These are phyloP conservation scores for Sparassis latifolia DNA, from an alignment of 1,284 basidiomycete species.

Conservation along the genomic window DNA sequence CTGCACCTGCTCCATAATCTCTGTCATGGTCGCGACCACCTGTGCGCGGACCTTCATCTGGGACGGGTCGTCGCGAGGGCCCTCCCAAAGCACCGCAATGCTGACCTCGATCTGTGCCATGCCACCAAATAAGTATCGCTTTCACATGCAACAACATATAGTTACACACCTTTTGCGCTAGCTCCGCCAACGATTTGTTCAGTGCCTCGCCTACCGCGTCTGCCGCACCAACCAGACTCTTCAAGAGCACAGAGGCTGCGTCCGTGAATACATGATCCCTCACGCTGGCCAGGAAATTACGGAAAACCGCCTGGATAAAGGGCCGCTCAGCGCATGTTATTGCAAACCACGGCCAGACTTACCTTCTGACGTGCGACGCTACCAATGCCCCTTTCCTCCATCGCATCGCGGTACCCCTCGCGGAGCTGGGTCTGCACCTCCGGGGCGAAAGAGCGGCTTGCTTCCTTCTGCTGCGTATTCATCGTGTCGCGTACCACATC, in stretches of 20 bases:
- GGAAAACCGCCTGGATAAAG: constrained; percentile 39
- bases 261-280: constrained; percentile 49
- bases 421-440: constrained; percentile 45
- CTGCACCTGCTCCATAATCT: constrained; percentile 36
- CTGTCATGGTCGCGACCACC: constrained; percentile 31
- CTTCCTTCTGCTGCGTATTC: constrained; percentile 49
- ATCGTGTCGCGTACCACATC: constrained; percentile 44
- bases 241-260: constrained; percentile 45
- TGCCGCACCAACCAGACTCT: constrained; percentile 38
- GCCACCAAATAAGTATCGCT: background rate
- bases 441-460: constrained; percentile 50
- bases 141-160: background rate
- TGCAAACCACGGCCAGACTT: background rate
- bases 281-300: constrained; percentile 31
- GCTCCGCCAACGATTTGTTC: constrained; percentile 36
- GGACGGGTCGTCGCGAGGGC: constrained; percentile 37
- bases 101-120: constrained; percentile 46
- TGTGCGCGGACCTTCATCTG: constrained; percentile 36
- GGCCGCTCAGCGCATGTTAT: background rate
- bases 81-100: constrained; percentile 55
- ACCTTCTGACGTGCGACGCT: constrained; percentile 60
- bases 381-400: constrained; percentile 46
- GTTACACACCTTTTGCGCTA: constrained; percentile 46
- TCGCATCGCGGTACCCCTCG: constrained; percentile 45
- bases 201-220: constrained; percentile 44